These are phyloP conservation scores for Auxenochlorella pyrenoidosa DNA, from an alignment of 139 green algal genomes.

Conservation along the genomic window DNA sequence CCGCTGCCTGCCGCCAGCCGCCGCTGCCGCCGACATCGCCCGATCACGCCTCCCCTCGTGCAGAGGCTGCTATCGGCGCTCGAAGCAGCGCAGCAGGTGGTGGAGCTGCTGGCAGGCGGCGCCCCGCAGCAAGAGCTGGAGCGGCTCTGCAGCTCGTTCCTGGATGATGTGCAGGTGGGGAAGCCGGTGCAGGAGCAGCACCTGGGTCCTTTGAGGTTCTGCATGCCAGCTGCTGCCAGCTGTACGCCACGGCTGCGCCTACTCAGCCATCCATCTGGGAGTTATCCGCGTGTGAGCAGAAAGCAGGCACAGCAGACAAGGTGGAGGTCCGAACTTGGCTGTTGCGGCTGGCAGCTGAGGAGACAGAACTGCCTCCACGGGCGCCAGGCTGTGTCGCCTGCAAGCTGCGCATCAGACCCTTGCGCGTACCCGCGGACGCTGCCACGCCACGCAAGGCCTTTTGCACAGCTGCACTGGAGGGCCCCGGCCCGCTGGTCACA, in stretches of 20 bases:
- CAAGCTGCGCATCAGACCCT: too few species aligned
- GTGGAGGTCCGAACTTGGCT: too few species aligned
- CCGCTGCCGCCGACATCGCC: not conserved
- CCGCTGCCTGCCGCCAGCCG: not conserved
- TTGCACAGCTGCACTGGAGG: not conserved
- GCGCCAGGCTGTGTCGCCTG: too few species aligned
- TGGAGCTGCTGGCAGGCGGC: constrained; percentile 3
- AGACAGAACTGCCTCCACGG: too few species aligned
- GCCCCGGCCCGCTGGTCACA: not conserved
- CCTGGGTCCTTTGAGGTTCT: not conserved
- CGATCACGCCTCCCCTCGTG: not conserved
- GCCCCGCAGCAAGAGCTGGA: not conserved
- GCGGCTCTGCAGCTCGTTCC: constrained; percentile 1
- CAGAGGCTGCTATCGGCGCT: constrained; percentile 24
- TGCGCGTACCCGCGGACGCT: not conserved
- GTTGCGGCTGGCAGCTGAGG: too few species aligned
- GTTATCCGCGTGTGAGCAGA: too few species aligned
- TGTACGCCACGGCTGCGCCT: too few species aligned
- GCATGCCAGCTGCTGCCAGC: too few species aligned
- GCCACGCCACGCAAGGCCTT: not conserved
- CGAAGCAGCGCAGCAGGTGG: constrained; percentile 4
- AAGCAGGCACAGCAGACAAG: too few species aligned
- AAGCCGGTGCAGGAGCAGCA: not conserved
- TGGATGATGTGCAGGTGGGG: constrained; percentile 4
- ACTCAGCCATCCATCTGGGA: too few species aligned